phyloP scores from a whole-genome alignment of 495 filamentous ascomycete species.

The Friedmanniomyces endolithicus region DNA sequence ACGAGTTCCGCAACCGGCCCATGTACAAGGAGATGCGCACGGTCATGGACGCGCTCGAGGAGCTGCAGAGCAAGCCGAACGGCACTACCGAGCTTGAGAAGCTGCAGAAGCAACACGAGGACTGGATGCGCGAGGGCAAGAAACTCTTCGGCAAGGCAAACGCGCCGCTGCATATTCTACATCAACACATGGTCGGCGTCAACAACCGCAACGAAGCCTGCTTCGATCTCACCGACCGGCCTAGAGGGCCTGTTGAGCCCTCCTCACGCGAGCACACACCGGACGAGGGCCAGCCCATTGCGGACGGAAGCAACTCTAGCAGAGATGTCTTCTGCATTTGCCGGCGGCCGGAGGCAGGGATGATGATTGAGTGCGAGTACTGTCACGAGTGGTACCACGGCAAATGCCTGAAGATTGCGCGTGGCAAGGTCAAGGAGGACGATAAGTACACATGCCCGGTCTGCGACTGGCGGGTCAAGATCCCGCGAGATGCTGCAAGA shows the following conservation, averaged over 20 bases:
- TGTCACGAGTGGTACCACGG: slow-evolving; percentile 99
- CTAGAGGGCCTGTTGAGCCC: slow-evolving; percentile 81
- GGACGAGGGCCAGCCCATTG: slow-evolving; percentile 39
- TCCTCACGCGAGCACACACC: slow-evolving; percentile 76
- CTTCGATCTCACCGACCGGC: slow-evolving; percentile 85
- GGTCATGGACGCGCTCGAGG: slow-evolving; percentile 71
- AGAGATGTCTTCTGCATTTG: slow-evolving; percentile 94
- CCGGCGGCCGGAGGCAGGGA: slow-evolving; percentile 78
- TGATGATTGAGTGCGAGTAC: slow-evolving; percentile 99
- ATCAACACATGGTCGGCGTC: slow-evolving; percentile 87
- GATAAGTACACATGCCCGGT: slow-evolving; percentile 98
- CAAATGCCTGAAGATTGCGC: slow-evolving; percentile 95
- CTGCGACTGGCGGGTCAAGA: slow-evolving; percentile 94
- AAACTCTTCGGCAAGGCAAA: slow-evolving; percentile 98
- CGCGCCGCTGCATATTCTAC: slow-evolving; percentile 87
- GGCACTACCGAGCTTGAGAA: slow-evolving; percentile 89
- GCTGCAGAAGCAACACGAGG: slow-evolving; percentile 89
- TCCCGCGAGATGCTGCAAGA: slow-evolving; percentile 92
- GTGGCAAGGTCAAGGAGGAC: slow-evolving; percentile 94
- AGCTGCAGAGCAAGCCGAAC: slow-evolving; percentile 78
- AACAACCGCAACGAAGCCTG: slow-evolving; percentile 76
- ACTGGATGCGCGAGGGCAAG: slow-evolving; percentile 98
- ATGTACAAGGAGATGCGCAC: slow-evolving; percentile 85
- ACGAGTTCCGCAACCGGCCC: slow-evolving; percentile 65
- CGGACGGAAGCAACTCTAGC: slow-evolving; percentile 41